Evolutionary conservation across 371 early-diverging fungal species (phyloP).

Genomic region (Nematocida sp.): DNA sequence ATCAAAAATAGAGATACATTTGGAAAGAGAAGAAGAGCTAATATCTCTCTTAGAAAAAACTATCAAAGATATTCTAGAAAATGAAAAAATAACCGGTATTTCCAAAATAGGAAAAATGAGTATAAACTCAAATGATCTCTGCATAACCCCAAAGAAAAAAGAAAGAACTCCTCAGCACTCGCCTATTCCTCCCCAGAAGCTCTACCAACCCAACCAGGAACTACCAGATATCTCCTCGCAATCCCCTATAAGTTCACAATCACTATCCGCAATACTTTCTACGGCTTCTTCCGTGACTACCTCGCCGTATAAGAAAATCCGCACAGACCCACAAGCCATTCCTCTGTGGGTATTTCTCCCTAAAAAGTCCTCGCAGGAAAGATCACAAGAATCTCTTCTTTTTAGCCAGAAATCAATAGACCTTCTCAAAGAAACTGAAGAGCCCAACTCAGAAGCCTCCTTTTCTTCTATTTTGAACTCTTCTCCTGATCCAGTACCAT

Average conservation of each 20-base stretch:
- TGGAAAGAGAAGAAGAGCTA: conserved; percentile 79
- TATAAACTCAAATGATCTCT: too few species aligned
- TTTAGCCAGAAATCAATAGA: too few species aligned
- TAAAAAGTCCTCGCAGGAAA: too few species aligned
- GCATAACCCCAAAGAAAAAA: too few species aligned
- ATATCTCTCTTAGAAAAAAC: conserved; percentile 65
- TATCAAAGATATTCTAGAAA: conserved; percentile 20
- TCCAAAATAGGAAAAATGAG: not conserved
- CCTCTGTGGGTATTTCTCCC: not conserved
- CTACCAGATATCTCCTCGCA: not conserved
- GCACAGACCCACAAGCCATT: not conserved
- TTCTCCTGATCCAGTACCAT: too few species aligned
- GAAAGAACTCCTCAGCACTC: too few species aligned
- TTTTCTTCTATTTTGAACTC: too few species aligned
- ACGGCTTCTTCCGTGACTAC: too few species aligned
- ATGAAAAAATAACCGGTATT: not conserved
- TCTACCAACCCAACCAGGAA: not conserved
- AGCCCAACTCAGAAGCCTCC: not conserved
- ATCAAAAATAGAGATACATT: conserved; percentile 83
- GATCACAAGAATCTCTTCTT: too few species aligned
- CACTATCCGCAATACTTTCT: not conserved
- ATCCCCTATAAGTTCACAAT: not conserved
- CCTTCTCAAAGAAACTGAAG: not conserved
- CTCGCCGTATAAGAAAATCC: not conserved
- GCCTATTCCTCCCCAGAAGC: too few species aligned